Base-by-base conservation (phyloP, 352 stramenopile species). In the Phytophthora citrophthora region DNA sequence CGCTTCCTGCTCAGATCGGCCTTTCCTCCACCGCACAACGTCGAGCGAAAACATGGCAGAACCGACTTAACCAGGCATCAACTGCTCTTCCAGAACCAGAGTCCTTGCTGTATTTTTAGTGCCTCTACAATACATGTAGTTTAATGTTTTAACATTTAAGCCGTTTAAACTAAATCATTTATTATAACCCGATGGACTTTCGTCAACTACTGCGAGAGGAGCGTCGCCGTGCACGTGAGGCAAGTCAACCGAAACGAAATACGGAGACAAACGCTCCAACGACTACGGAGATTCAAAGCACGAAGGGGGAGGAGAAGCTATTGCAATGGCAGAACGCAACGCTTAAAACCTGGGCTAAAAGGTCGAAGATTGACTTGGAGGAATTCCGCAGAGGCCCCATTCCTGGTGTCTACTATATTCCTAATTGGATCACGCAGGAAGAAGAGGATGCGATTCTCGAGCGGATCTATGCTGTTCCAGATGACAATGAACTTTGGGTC, bases 21-120 rank as follows among this genome's bases (percentile, higher is more conserved):
- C 73, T 46, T 76, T 76, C 27, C 71, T 76, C 76, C 73, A 86
- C 23, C 76, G 64, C 20, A 71, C 75, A 23, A 86, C 75, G 47
- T 89, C 80, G 6, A 89, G 77, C 54, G 80, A 89, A 60, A 81
- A 89, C 80, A 87, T 87, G 34, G n/a, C 59, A 44, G 5, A 10
- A 8, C 7, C 16, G 13, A 45, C 44, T 48, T n/a, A 27, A 27
- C n/a, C 26, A 50, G 38, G 46, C 46, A 69, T 41, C 15, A 48
- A 45, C 18, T 57, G 16, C 26, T 24, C 36, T 20, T 11, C 1
- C 4, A 11, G 29, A 2, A 34, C 10, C 5, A 32, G 16, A 24
- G 16, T 24, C 26, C 5, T 31, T 36, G 20, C 1, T 20, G 20
- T 61, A 67, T 61, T 55, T 65, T 66, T 66, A 66, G 57, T 20